Conservation (phyloP, 2,329 filamentous ascomycete species). For the Botryotinia calthae region DNA sequence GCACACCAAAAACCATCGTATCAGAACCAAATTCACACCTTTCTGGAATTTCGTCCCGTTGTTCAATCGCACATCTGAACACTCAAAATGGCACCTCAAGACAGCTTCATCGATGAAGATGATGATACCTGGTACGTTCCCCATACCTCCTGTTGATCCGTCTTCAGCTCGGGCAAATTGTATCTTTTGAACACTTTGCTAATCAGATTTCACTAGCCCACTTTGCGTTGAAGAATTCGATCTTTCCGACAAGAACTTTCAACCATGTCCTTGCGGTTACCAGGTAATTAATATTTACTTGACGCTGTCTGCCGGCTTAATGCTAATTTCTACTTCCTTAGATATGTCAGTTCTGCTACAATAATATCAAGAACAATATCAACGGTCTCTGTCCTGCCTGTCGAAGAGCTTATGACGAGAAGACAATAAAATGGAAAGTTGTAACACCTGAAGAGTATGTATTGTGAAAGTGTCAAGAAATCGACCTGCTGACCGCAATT, state of each 20-base stretch:
- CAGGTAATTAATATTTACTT: conserved; percentile 63
- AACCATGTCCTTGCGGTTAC: conserved; percentile 95
- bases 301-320: background rate
- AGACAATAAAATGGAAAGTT: conserved; percentile 94
- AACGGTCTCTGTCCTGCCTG: conserved; percentile 98
- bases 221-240: conserved; percentile 99
- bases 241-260: conserved; percentile 94
- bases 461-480: background rate
- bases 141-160: conserved; percentile 2
- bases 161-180: background rate
- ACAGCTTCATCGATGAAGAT: conserved; percentile 69
- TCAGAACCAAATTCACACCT: conserved; percentile 5
- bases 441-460: conserved; percentile 92
- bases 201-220: conserved; percentile 58
- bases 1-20: conserved; percentile 11
- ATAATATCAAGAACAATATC: conserved; percentile 98
- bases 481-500: conserved; percentile 23
- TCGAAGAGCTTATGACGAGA: conserved; percentile 91
- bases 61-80: conserved; percentile 2
- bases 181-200: conserved; percentile 18
- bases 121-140: conserved; percentile 63
- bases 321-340: conserved; percentile 41
- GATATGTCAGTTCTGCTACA: conserved; percentile 99
- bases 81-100: conserved; percentile 60
- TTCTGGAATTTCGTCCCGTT: conserved; percentile 6